A percentile compares a stretch with the other conserved stretches of the same genome.
Evolutionary conservation across 116 monocot species (phyloP).

Genomic region (Dioscorea cayenensis): DNA sequence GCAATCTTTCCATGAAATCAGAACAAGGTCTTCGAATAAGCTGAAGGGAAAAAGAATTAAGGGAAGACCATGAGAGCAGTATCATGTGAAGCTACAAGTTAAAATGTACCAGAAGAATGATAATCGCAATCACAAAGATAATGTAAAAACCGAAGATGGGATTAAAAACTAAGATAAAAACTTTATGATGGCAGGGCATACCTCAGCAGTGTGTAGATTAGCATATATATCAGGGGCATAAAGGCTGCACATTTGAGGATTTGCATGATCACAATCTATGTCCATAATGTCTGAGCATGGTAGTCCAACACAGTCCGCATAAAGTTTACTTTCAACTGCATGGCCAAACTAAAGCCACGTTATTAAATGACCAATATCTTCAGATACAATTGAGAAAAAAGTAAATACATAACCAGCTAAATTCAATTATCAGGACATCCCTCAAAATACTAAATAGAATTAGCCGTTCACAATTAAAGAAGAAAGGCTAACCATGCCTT

Average conservation of each 20-base stretch:
- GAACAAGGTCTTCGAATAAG: conserved; percentile 49
- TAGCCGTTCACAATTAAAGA: not conserved
- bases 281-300: conserved; percentile 31
- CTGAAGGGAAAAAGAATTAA: conserved; percentile 25
- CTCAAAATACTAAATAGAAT: not conserved
- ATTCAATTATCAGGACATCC: not conserved
- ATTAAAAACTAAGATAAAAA: too few species aligned
- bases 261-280: conserved; percentile 68
- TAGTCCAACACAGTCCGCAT: conserved; percentile 17
- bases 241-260: conserved; percentile 76
- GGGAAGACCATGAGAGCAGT: not conserved
- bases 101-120: too few species aligned
- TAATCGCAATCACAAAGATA: too few species aligned
- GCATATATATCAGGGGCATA: conserved; percentile 73
- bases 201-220: conserved; percentile 69
- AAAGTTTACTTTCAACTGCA: conserved; percentile 18
- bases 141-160: too few species aligned
- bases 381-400: not conserved
- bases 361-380: not conserved
- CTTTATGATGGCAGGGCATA: conserved; percentile 14
- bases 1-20: conserved; percentile 77
- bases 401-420: not conserved
- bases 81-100: too few species aligned
- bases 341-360: conserved; percentile 1
- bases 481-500: not conserved